Evolutionary conservation across 169 alveolate species (phyloP).

Genomic region (Eimeria tenella): DNA sequence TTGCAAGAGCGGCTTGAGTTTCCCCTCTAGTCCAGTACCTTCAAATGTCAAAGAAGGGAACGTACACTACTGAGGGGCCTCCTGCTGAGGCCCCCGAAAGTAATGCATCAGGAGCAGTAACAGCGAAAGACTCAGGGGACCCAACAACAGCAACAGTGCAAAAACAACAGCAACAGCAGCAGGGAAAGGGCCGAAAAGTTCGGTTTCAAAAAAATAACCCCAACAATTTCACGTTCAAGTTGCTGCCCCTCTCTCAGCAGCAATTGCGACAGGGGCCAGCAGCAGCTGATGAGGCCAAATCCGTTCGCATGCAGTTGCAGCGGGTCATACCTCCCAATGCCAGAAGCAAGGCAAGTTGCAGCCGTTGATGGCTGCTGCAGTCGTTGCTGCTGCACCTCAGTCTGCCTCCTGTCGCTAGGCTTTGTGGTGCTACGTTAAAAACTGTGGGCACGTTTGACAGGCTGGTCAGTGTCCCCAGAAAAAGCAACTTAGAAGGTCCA

Average conservation of each 20-base stretch:
- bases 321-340: constrained; percentile 73
- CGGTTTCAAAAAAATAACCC: constrained; percentile 49
- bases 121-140: not conserved
- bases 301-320: constrained; percentile 26
- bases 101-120: not conserved
- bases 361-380: not conserved
- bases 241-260: constrained; percentile 27
- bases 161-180: constrained; percentile 9
- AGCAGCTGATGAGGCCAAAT: not conserved
- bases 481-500: not conserved
- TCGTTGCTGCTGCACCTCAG: not conserved
- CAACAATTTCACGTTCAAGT: constrained; percentile 18
- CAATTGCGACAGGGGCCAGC: not conserved
- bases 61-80: not conserved
- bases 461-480: too few relatives aligned
- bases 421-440: not conserved
- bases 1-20: not conserved
- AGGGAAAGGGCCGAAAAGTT: constrained; percentile 28
- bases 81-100: constrained; percentile 1
- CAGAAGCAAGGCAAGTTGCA: constrained; percentile 28
- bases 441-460: too few relatives aligned
- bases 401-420: constrained; percentile 7
- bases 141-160: constrained; percentile 1
- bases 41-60: not conserved
- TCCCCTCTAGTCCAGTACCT: not conserved